Conservation (phyloP, 257 asterid genomes). For the Solanum sejunctum region DNA sequence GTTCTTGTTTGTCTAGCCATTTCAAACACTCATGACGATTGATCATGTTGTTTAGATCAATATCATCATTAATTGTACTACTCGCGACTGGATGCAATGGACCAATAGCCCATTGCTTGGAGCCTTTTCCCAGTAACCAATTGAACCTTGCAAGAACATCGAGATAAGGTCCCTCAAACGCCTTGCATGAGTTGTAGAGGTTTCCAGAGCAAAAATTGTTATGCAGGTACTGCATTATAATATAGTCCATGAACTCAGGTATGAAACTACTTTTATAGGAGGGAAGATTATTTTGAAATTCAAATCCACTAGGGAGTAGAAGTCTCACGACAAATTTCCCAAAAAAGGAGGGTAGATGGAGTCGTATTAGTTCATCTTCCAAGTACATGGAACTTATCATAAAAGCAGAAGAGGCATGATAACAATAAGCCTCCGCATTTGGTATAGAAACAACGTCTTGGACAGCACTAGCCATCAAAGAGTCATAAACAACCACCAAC, state of each 20-base stretch:
- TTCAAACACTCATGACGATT: neutral
- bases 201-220: neutral
- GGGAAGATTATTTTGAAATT: neutral
- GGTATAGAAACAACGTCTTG: neutral
- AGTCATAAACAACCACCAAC: neutral
- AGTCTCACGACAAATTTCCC: neutral
- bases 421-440: neutral
- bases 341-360: neutral
- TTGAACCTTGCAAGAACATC: neutral
- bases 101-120: neutral
- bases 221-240: neutral
- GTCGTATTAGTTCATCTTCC: neutral
- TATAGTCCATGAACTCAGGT: neutral
- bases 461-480: neutral
- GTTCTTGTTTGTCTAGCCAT: neutral
- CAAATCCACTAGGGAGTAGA: neutral
- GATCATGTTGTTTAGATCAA: neutral
- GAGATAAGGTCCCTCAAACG: neutral
- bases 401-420: neutral
- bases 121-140: neutral
- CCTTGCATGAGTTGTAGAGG: neutral
- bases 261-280: neutral
- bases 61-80: neutral
- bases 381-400: neutral
- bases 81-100: neutral